Evolutionary conservation across 2,329 filamentous ascomycete species (phyloP).

Genomic region (Xylariaceae sp.): DNA sequence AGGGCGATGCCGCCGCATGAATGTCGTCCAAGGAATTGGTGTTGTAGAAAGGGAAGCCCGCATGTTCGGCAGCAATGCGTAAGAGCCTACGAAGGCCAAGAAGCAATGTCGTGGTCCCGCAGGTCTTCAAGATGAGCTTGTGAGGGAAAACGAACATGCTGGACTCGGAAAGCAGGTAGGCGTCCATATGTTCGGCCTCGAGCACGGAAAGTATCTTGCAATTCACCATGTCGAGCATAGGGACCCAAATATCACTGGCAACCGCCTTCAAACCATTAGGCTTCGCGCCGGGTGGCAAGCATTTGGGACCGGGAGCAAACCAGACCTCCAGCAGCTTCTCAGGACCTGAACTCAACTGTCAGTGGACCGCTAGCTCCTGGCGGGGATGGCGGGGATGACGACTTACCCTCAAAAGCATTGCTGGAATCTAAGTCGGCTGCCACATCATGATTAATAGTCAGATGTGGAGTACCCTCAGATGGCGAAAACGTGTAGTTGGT

Average conservation of each 20-base stretch:
- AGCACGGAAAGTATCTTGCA: conserved; percentile 97
- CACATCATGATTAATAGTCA: conserved; percentile 96
- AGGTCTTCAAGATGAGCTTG: conserved; percentile 98
- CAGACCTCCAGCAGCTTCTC: conserved; percentile 98
- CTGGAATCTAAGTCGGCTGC: conserved; percentile 88
- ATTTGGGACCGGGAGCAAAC: conserved; percentile 79
- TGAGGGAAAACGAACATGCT: conserved; percentile 99
- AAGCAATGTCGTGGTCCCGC: conserved; percentile 91
- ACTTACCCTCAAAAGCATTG: conserved; percentile 88
- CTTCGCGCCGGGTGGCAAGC: conserved; percentile 67
- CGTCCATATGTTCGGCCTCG: conserved; percentile 89
- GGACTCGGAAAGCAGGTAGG: conserved; percentile 94
- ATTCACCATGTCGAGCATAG: conserved; percentile 96
- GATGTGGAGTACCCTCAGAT: conserved; percentile 77
- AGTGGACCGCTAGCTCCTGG: conserved; percentile 1
- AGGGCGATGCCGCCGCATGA: conserved; percentile 77
- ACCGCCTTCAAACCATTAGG: conserved; percentile 84
- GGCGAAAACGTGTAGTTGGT: conserved; percentile 79
- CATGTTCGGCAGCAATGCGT: conserved; percentile 83
- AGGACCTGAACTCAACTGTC: conserved; percentile 56
- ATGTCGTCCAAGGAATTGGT: conserved; percentile 64
- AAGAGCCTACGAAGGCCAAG: conserved; percentile 86
- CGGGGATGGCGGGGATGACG: neutral
- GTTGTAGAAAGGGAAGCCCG: conserved; percentile 83
- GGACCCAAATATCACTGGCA: conserved; percentile 81